These are phyloP conservation scores for Bacidia rubella DNA, from an alignment of 495 filamentous ascomycete species.

Conservation along the genomic window DNA sequence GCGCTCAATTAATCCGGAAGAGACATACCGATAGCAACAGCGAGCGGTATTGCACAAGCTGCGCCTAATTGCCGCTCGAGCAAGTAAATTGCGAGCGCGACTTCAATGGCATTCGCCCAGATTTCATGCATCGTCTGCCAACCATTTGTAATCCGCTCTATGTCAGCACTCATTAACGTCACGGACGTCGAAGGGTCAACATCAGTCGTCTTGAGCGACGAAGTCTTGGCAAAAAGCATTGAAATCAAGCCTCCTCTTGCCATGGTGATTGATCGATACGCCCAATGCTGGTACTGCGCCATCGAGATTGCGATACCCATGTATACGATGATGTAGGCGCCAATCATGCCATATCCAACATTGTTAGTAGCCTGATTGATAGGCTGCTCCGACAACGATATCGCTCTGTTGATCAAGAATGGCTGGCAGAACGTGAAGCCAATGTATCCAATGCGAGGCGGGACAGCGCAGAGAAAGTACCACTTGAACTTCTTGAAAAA, in stretches of 20 bases:
- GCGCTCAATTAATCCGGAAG: constrained; percentile 4
- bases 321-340: constrained; percentile 49
- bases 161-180: constrained; percentile 53
- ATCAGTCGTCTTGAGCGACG: constrained; percentile 27
- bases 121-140: constrained; percentile 40
- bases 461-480: constrained; percentile 34
- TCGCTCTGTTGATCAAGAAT: constrained; percentile 42
- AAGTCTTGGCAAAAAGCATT: constrained; percentile 43
- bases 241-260: constrained; percentile 42
- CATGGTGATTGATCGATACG: constrained; percentile 46
- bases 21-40: constrained; percentile 34
- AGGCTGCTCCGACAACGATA: constrained; percentile 33
- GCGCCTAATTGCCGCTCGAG: constrained; percentile 44
- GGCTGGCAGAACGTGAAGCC: constrained; percentile 52
- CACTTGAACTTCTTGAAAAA: constrained; percentile 34
- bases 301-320: constrained; percentile 43
- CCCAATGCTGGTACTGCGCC: constrained; percentile 42
- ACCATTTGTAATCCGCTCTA: constrained; percentile 38
- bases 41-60: constrained; percentile 40
- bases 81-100: constrained; percentile 44
- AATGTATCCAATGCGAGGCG: constrained; percentile 39
- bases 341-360: constrained; percentile 47
- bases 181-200: constrained; percentile 38
- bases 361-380: constrained; percentile 29
- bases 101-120: constrained; percentile 46